phyloP scores from a whole-genome alignment of 2,329 filamentous ascomycete genomes.

The Mariannaea sp. region DNA sequence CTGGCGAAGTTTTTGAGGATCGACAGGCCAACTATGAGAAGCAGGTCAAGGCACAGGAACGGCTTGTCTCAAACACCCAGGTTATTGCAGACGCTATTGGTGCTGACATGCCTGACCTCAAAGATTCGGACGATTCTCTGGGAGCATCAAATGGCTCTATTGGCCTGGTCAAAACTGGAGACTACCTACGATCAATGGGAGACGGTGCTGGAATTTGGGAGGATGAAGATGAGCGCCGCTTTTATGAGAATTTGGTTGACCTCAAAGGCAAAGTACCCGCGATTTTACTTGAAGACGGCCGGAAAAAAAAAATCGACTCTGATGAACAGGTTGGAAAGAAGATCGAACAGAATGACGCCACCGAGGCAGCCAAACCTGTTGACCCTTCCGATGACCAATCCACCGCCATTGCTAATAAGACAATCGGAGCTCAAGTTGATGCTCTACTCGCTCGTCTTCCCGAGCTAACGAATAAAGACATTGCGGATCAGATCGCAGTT shows the following conservation, averaged over 20 bases:
- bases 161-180: constrained; percentile 89
- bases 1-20: constrained; percentile 97
- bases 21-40: constrained; percentile 96
- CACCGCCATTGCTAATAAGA: constrained; percentile 95
- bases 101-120: constrained; percentile 90
- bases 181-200: constrained; percentile 87
- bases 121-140: constrained; percentile 76
- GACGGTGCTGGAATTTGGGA: constrained; percentile 97
- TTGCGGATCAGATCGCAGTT: constrained; percentile 88
- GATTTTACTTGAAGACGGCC: constrained; percentile 89
- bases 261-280: constrained; percentile 94
- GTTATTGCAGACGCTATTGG: constrained; percentile 86
- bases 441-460: constrained; percentile 85
- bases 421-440: constrained; percentile 95
- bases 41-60: constrained; percentile 88
- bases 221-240: constrained; percentile 95
- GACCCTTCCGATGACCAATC: constrained; percentile 78
- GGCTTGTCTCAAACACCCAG: constrained; percentile 87
- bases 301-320: constrained; percentile 85
- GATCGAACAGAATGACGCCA: constrained; percentile 57
- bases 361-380: constrained; percentile 55
- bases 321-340: constrained; percentile 87
- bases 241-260: constrained; percentile 96
- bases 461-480: constrained; percentile 88
- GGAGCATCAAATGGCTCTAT: constrained; percentile 75